These are phyloP conservation scores for Yamadazyma membranifaciens DNA, from an alignment of 1,139 yeast species.

Conservation along the genomic window DNA sequence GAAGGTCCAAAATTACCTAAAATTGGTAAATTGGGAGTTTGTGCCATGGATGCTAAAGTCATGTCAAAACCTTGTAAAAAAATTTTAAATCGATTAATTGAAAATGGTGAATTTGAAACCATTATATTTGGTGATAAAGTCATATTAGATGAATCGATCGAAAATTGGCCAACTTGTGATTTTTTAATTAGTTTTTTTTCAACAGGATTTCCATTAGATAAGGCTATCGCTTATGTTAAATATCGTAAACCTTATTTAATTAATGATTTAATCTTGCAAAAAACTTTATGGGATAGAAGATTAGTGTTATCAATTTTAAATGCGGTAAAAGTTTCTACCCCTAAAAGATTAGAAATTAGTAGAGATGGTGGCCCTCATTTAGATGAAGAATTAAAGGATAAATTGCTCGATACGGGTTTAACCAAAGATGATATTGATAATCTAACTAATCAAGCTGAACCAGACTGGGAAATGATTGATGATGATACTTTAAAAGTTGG, in stretches of 20 bases:
- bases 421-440: slow-evolving; percentile 46
- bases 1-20: slow-evolving; percentile 59
- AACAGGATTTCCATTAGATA: slow-evolving; percentile 94
- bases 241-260: slow-evolving; percentile 86
- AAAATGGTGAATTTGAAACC: slow-evolving; percentile 94
- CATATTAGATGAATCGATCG: slow-evolving; percentile 86
- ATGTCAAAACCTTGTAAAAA: slow-evolving; percentile 94
- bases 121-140: slow-evolving; percentile 97
- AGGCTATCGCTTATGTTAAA: slow-evolving; percentile 88
- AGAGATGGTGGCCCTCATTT: slow-evolving; percentile 96
- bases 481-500: slow-evolving; percentile 80
- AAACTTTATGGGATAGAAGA: slow-evolving; percentile 94
- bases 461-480: slow-evolving; percentile 86
- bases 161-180: slow-evolving; percentile 99
- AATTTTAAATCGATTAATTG: slow-evolving; percentile 82
- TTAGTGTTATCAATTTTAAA: slow-evolving; percentile 80
- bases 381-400: slow-evolving; percentile 55
- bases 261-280: slow-evolving; percentile 88
- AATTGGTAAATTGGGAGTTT: slow-evolving; percentile 94
- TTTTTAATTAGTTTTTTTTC: slow-evolving; percentile 90
- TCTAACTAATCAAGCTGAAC: slow-evolving; percentile 69
- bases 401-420: slow-evolving; percentile 37
- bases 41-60: slow-evolving; percentile 98
- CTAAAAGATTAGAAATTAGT: slow-evolving; percentile 80
- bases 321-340: slow-evolving; percentile 84